Percentiles rank a stretch among this genome's conserved stretches.
Conservation (phyloP, 805 yeast species). For the Tetrapisispora namnaoensis region DNA sequence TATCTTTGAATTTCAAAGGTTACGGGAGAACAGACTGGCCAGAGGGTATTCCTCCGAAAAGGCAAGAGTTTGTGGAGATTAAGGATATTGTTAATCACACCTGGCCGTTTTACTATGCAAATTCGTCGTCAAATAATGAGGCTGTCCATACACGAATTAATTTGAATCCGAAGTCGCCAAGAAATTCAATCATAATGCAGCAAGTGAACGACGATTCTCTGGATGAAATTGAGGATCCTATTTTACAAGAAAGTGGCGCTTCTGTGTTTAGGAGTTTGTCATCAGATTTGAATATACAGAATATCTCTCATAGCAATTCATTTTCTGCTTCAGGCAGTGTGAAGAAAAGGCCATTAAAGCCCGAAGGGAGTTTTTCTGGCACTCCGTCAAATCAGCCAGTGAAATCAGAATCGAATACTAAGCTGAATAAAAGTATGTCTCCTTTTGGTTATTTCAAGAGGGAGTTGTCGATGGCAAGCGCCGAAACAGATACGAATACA, state of each 20-base stretch:
- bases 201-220: not conserved
- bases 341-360: not conserved
- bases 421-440: slow-evolving; percentile 15
- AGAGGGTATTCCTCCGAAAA: slow-evolving; percentile 93
- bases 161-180: not conserved
- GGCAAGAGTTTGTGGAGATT: slow-evolving; percentile 52
- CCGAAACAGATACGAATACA: slow-evolving; percentile 3
- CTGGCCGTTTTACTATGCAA: slow-evolving; percentile 74
- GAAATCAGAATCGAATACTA: slow-evolving; percentile 1
- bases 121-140: not conserved
- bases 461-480: slow-evolving; percentile 10
- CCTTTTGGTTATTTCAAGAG: slow-evolving; percentile 24
- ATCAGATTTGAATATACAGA: not conserved
- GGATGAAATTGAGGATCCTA: slow-evolving; percentile 1
- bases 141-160: slow-evolving; percentile 11
- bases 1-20: slow-evolving; percentile 57
- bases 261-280: slow-evolving; percentile 12
- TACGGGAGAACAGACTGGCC: slow-evolving; percentile 86
- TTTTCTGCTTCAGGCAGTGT: not conserved
- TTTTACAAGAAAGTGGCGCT: slow-evolving; percentile 12
- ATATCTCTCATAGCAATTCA: not conserved
- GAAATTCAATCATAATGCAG: not conserved
- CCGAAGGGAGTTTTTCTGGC: not conserved
- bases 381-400: not conserved
- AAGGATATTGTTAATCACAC: slow-evolving; percentile 64